Conservation (phyloP, 345 rosid species). For the Brassica cretica region DNA sequence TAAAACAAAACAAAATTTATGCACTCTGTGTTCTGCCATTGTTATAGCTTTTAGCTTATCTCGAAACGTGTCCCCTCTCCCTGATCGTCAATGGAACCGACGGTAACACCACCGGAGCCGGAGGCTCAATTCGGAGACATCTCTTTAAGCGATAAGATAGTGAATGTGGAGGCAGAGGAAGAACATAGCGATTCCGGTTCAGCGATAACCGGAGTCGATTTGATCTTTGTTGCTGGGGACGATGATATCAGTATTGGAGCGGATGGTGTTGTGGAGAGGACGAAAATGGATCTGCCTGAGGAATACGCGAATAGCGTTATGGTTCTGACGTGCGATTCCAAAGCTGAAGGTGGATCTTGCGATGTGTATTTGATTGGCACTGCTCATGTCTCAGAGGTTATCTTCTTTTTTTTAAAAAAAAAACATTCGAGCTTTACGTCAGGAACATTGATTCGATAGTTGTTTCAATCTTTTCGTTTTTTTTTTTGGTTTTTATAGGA, state of each 20-base stretch:
- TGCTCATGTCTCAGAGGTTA: constrained; percentile 85
- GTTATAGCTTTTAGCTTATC: constrained; percentile 7
- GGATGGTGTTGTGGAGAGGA: constrained; percentile 24
- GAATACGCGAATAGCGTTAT: constrained; percentile 64
- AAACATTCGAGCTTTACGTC: neutral
- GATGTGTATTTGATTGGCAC: constrained; percentile 86
- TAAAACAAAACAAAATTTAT: neutral
- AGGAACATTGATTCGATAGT: neutral
- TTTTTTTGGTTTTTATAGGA: constrained; percentile 53
- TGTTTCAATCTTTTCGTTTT: neutral
- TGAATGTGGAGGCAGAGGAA: constrained; percentile 46
- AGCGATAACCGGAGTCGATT: constrained; percentile 27
- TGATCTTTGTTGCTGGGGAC: constrained; percentile 19
- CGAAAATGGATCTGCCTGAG: constrained; percentile 56
- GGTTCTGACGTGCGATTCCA: constrained; percentile 67
- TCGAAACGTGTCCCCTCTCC: neutral
- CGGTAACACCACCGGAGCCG: constrained; percentile 35
- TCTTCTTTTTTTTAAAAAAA: neutral
- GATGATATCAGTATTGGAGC: constrained; percentile 15
- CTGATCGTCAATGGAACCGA: constrained; percentile 44
- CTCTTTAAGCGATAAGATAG: constrained; percentile 57
- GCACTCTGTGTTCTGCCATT: neutral
- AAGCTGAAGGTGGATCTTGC: constrained; percentile 68
- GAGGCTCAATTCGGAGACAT: constrained; percentile 30
- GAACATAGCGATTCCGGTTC: constrained; percentile 9